Conservation (phyloP, 805 yeast species). For the Candida dajiaensis region DNA sequence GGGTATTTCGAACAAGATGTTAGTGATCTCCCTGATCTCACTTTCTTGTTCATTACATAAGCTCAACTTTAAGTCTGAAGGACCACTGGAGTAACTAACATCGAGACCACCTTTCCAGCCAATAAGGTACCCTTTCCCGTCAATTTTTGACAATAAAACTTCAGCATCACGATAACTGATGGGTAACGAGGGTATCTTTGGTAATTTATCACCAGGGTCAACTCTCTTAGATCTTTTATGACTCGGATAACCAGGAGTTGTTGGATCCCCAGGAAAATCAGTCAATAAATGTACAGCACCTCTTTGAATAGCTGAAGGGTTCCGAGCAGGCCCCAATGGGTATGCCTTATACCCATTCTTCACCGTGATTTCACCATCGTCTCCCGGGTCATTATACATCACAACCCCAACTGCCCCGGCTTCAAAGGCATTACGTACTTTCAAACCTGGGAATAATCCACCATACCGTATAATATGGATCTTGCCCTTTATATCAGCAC, state of each 20-base stretch:
- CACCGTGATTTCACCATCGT: slow-evolving; percentile 51
- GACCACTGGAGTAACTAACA: slow-evolving; percentile 43
- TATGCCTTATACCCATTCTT: slow-evolving; percentile 50
- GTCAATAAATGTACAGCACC: slow-evolving; percentile 54
- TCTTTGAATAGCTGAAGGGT: slow-evolving; percentile 53
- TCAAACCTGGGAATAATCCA: slow-evolving; percentile 43
- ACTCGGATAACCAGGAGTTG: slow-evolving; percentile 69
- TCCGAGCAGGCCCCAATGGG: slow-evolving; percentile 65
- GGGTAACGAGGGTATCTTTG: slow-evolving; percentile 50
- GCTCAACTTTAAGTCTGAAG: slow-evolving; percentile 32
- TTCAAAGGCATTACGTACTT: slow-evolving; percentile 55
- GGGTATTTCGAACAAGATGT: slow-evolving; percentile 48
- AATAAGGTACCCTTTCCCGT: slow-evolving; percentile 32
- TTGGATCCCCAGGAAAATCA: slow-evolving; percentile 69
- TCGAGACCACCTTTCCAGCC: slow-evolving; percentile 34
- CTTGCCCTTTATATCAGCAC: slow-evolving; percentile 44
- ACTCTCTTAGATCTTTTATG: slow-evolving; percentile 34
- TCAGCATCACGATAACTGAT: slow-evolving; percentile 37
- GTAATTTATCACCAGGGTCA: slow-evolving; percentile 37
- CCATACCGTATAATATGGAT: slow-evolving; percentile 57
- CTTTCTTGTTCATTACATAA: slow-evolving; percentile 38
- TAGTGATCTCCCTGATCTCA: slow-evolving; percentile 37
- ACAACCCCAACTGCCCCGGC: slow-evolving; percentile 57
- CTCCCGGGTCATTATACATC: slow-evolving; percentile 48
- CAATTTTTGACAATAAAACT: slow-evolving; percentile 34